phyloP scores from a whole-genome alignment of 768 basidiomycete species.

The Amanita jacksonii region DNA sequence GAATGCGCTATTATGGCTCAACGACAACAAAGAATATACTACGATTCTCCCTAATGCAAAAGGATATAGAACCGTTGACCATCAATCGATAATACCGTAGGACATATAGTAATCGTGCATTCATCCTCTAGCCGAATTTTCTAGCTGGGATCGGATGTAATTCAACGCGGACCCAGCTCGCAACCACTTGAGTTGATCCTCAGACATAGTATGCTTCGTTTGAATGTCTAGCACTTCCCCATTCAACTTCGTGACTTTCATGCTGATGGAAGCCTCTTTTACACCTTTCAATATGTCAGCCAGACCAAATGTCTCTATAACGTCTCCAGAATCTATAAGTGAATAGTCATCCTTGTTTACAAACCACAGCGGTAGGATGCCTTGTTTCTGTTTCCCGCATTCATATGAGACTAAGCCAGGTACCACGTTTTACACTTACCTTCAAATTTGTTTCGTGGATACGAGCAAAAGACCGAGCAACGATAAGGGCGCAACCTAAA shows the following conservation, averaged over 20 bases:
- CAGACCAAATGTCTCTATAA: constrained; percentile 78
- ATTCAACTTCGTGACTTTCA: constrained; percentile 57
- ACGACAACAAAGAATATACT: constrained; percentile 12
- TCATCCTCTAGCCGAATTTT: constrained; percentile 5
- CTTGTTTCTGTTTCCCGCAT: constrained; percentile 72
- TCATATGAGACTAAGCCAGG: constrained; percentile 8
- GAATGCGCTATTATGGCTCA: constrained; percentile 36
- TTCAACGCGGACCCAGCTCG: constrained; percentile 85
- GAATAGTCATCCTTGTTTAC: constrained; percentile 77
- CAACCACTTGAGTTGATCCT: constrained; percentile 88
- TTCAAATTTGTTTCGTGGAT: constrained; percentile 98
- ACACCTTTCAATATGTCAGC: constrained; percentile 48
- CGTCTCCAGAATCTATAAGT: constrained; percentile 74
- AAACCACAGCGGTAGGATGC: constrained; percentile 93
- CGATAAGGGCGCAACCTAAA: constrained; percentile 73
- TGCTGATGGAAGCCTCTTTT: constrained; percentile 34
- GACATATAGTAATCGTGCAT: not conserved
- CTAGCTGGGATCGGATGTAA: constrained; percentile 60
- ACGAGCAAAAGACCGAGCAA: constrained; percentile 91
- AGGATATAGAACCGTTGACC: constrained; percentile 2
- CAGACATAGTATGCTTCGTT: constrained; percentile 84
- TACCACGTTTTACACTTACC: constrained; percentile 28
- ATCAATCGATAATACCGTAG: not conserved
- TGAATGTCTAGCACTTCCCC: constrained; percentile 59
- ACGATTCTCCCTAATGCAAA: constrained; percentile 2